Conservation (phyloP, 2,329 filamentous ascomycete species). For the Colletotrichum tofieldiae region DNA sequence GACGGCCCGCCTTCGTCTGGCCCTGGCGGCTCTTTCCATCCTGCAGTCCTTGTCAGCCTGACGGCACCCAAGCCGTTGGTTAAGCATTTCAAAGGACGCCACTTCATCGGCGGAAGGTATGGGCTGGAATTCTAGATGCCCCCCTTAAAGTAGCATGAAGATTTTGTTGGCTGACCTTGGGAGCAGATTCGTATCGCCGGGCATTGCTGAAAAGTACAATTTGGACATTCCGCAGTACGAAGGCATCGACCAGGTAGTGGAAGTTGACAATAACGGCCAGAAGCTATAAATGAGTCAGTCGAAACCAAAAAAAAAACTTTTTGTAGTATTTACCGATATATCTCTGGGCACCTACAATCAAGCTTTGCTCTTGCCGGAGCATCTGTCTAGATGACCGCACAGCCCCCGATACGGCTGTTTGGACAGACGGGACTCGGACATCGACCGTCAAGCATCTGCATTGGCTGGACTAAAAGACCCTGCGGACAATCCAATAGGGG, state of each 20-base stretch:
- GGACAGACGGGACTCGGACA: constrained; percentile 74
- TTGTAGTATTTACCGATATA: constrained; percentile 17
- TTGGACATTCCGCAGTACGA: constrained; percentile 87
- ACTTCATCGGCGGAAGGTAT: constrained; percentile 91
- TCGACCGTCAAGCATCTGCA: constrained; percentile 67
- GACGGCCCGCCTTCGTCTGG: constrained; percentile 84
- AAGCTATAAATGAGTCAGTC: constrained; percentile 63
- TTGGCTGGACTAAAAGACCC: constrained; percentile 56
- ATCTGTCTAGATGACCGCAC: constrained; percentile 63
- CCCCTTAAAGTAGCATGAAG: background rate
- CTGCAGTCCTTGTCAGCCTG: constrained; percentile 85
- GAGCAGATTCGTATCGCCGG: constrained; percentile 81
- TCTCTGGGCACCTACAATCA: constrained; percentile 43
- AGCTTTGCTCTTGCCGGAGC: constrained; percentile 2
- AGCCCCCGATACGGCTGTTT: constrained; percentile 71
- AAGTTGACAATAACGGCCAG: constrained; percentile 70
- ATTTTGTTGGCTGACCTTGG: constrained; percentile 32
- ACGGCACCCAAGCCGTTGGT: constrained; percentile 95
- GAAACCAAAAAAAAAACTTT: constrained; percentile 1
- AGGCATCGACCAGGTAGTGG: constrained; percentile 91
- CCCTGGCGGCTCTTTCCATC: constrained; percentile 85
- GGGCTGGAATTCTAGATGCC: constrained; percentile 48
- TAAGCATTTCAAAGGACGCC: constrained; percentile 85
- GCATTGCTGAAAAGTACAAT: constrained; percentile 87
- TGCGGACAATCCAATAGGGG: constrained; percentile 64